Percentiles rank a stretch among this genome's conserved stretches.
Evolutionary conservation across 352 stramenopile species (phyloP).

Genomic region (Globisporangium solare): DNA sequence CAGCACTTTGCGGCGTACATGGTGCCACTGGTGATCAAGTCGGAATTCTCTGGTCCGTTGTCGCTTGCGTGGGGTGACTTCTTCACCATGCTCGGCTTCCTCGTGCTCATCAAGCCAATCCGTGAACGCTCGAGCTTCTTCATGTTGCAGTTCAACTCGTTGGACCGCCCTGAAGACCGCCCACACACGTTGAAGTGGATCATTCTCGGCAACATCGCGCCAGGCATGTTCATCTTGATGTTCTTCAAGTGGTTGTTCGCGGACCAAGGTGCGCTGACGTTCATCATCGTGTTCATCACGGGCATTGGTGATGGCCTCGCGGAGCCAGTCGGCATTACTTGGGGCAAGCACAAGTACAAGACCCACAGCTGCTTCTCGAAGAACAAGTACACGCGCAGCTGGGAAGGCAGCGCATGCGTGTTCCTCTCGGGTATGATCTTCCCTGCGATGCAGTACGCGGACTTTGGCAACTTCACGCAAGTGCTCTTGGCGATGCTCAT

Average conservation of each 20-base stretch:
- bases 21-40: conserved; percentile 74
- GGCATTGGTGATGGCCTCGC: conserved; percentile 73
- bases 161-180: conserved; percentile 78
- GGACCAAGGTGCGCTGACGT: conserved; percentile 49
- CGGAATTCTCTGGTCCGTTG: conserved; percentile 49
- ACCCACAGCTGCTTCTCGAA: conserved; percentile 75
- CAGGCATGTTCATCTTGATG: conserved; percentile 67
- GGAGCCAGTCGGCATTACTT: conserved; percentile 74
- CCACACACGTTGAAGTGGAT: conserved; percentile 86
- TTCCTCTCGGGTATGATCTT: conserved; percentile 74
- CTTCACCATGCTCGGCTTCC: conserved; percentile 74
- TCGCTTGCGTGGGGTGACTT: conserved; percentile 81
- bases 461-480: conserved; percentile 79
- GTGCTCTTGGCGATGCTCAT: conserved; percentile 75
- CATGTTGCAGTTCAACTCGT: conserved; percentile 88
- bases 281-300: conserved; percentile 82
- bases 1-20: conserved; percentile 83
- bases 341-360: conserved; percentile 86
- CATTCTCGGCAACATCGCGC: conserved; percentile 64
- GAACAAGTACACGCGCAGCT: conserved; percentile 83
- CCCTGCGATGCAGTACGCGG: conserved; percentile 49
- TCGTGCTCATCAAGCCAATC: conserved; percentile 82
- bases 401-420: conserved; percentile 75
- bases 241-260: conserved; percentile 86
- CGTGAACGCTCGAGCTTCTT: conserved; percentile 79